Percentiles rank a stretch among this genome's conserved stretches.
Conservation (phyloP, 2,329 filamentous ascomycete genomes). For the Alternaria burnsii region DNA sequence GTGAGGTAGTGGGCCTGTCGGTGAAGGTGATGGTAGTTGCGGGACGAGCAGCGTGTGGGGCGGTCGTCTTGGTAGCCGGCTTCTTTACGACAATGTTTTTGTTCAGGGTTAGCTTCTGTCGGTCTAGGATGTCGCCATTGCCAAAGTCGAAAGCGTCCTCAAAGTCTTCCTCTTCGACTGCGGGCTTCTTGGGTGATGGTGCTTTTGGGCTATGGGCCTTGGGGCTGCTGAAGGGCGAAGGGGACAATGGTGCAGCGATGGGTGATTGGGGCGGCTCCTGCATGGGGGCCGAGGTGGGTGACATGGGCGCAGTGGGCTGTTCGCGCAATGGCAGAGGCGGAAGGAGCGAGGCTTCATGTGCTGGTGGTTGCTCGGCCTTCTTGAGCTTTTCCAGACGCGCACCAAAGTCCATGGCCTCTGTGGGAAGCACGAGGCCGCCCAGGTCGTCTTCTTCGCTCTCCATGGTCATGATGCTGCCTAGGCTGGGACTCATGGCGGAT, state of each 20-base stretch:
- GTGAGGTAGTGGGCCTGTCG: slow-evolving; percentile 72
- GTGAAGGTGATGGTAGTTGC: slow-evolving; percentile 91
- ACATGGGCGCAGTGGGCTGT: slow-evolving; percentile 39
- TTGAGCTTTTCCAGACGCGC: slow-evolving; percentile 79
- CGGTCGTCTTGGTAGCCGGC: slow-evolving; percentile 61
- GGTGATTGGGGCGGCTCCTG: slow-evolving; percentile 29
- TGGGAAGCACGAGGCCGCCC: slow-evolving; percentile 85
- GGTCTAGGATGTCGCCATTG: slow-evolving; percentile 81
- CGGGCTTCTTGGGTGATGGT: slow-evolving; percentile 26
- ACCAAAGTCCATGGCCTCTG: slow-evolving; percentile 82
- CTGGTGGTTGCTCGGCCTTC: slow-evolving; percentile 52
- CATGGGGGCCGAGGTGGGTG: slow-evolving; percentile 16
- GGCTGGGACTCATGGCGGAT: slow-evolving; percentile 89
- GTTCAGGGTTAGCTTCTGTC: slow-evolving; percentile 82
- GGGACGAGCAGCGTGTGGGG: slow-evolving; percentile 74
- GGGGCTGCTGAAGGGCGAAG: slow-evolving; percentile 33
- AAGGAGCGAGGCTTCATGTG: slow-evolving; percentile 26
- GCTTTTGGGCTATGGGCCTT: slow-evolving; percentile 26
- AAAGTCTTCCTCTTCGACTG: slow-evolving; percentile 73
- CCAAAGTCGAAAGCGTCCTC: slow-evolving; percentile 87
- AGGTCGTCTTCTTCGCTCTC: slow-evolving; percentile 95
- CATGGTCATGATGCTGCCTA: slow-evolving; percentile 86
- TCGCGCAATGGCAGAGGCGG: slow-evolving; percentile 31
- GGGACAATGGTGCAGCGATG: slow-evolving; percentile 19
- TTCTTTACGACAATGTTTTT: slow-evolving; percentile 91